Evolutionary conservation across 192 early-diverging fungal species (phyloP).

Genomic region (Oehlia diaphana): DNA sequence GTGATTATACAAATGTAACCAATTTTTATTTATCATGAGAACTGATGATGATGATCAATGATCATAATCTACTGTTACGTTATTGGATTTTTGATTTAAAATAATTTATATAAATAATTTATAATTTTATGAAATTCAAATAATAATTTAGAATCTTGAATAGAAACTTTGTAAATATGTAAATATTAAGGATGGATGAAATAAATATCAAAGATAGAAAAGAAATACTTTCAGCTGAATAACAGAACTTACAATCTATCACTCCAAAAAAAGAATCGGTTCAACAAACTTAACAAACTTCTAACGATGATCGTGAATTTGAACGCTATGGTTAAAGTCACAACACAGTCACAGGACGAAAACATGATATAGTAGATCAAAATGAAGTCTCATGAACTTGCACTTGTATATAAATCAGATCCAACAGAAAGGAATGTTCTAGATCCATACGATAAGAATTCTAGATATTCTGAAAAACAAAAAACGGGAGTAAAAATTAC

Average conservation of each 20-base stretch:
- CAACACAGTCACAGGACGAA: background rate
- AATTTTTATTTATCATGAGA: too few species aligned
- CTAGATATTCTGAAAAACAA: background rate
- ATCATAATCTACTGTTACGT: too few species aligned
- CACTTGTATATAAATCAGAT: background rate
- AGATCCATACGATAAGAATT: background rate
- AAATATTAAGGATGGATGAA: background rate
- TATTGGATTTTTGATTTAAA: too few species aligned
- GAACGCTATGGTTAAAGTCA: background rate
- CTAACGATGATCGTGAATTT: constrained; percentile 11
- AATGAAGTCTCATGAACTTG: background rate
- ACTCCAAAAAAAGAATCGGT: background rate
- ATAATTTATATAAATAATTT: too few species aligned
- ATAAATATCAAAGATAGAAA: background rate
- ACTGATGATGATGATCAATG: too few species aligned
- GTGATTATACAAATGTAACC: too few species aligned
- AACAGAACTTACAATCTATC: background rate
- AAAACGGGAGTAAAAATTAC: background rate
- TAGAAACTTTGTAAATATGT: too few species aligned
- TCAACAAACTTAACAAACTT: background rate
- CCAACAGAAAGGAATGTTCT: background rate
- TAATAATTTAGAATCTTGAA: too few species aligned
- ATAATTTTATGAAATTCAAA: too few species aligned
- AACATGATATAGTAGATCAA: background rate
- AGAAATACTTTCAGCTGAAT: background rate